phyloP scores from a whole-genome alignment of 1,284 basidiomycete genomes.

The Apiotrichum gracile region DNA sequence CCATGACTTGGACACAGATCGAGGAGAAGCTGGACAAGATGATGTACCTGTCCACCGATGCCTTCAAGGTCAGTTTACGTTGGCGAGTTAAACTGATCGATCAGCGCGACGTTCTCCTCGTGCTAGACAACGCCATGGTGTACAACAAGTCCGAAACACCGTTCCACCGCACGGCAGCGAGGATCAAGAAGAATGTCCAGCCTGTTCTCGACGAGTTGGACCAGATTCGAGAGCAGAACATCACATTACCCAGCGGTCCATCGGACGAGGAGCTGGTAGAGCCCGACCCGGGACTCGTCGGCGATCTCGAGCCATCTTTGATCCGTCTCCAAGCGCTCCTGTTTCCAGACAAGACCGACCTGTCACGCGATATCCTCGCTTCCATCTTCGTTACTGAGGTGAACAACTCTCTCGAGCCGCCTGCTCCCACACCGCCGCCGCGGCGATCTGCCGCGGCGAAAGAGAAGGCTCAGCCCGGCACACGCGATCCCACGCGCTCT shows the following conservation, averaged over 20 bases:
- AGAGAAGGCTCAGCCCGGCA: neutral
- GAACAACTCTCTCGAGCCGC: no score
- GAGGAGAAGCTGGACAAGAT: slow-evolving; percentile 70
- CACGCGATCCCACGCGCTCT: neutral
- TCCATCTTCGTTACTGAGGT: slow-evolving; percentile 63
- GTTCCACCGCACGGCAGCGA: slow-evolving; percentile 66
- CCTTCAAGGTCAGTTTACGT: slow-evolving; percentile 61
- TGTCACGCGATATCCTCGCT: slow-evolving; percentile 54
- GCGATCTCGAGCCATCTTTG: slow-evolving; percentile 66
- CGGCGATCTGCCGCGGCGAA: neutral
- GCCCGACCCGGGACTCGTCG: slow-evolving; percentile 35
- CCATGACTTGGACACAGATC: slow-evolving; percentile 86
- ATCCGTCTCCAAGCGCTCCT: slow-evolving; percentile 33
- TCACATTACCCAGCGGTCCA: neutral
- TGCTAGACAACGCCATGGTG: slow-evolving; percentile 75
- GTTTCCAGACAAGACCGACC: slow-evolving; percentile 27
- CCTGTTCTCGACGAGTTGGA: slow-evolving; percentile 61
- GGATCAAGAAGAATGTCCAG: slow-evolving; percentile 59
- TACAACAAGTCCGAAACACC: slow-evolving; percentile 76
- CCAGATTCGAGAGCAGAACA: slow-evolving; percentile 18
- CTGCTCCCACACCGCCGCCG: slow-evolving; percentile 12
- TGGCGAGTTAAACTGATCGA: neutral
- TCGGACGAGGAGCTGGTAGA: neutral
- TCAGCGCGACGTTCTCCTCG: slow-evolving; percentile 74
- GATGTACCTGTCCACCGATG: slow-evolving; percentile 66